A percentile compares a stretch with the other conserved stretches of the same genome.
Evolutionary conservation across 148 eudicot genomes (phyloP).

Genomic region (Suaeda aralocaspica): DNA sequence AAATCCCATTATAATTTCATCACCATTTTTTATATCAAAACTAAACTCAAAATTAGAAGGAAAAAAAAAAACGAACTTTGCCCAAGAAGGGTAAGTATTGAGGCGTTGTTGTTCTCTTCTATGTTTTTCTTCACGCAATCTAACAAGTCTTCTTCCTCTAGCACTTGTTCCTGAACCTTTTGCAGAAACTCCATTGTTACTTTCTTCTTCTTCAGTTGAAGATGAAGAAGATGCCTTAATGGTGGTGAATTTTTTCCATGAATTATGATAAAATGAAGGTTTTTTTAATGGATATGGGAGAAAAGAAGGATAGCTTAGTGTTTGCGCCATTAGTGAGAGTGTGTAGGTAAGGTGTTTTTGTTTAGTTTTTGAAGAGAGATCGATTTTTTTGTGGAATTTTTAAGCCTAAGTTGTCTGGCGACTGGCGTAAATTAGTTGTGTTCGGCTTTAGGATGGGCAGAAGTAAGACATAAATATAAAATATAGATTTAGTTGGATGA

Average conservation of each 20-base stretch:
- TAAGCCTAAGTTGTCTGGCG: too few species aligned
- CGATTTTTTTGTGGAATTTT: too few species aligned
- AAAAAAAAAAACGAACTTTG: slow-evolving; percentile 44
- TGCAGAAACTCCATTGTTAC: slow-evolving; percentile 11
- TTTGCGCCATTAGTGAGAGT: too few species aligned
- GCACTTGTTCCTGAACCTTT: slow-evolving; percentile 90
- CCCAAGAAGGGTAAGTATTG: slow-evolving; percentile 86
- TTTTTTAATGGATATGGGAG: slow-evolving; percentile 4
- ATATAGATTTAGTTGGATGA: too few species aligned
- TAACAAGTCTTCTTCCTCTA: slow-evolving; percentile 72
- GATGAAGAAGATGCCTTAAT: slow-evolving; percentile 11
- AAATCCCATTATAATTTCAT: background rate
- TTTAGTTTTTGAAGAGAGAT: too few species aligned
- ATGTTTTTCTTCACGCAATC: slow-evolving; percentile 76
- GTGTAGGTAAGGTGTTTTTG: too few species aligned
- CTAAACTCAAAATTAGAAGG: background rate
- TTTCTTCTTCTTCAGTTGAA: background rate
- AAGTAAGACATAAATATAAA: too few species aligned
- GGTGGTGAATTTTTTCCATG: slow-evolving; percentile 5
- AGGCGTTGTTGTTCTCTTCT: slow-evolving; percentile 56
- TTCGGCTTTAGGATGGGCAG: too few species aligned
- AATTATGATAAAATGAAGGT: background rate
- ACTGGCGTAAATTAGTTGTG: too few species aligned
- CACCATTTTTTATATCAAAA: background rate
- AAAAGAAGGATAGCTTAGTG: background rate